Evolutionary conservation across 2,329 filamentous ascomycete species (phyloP), one percentile per base, ranked within the genome.

Genomic region (Aspergillus spinulosporus): DNA sequence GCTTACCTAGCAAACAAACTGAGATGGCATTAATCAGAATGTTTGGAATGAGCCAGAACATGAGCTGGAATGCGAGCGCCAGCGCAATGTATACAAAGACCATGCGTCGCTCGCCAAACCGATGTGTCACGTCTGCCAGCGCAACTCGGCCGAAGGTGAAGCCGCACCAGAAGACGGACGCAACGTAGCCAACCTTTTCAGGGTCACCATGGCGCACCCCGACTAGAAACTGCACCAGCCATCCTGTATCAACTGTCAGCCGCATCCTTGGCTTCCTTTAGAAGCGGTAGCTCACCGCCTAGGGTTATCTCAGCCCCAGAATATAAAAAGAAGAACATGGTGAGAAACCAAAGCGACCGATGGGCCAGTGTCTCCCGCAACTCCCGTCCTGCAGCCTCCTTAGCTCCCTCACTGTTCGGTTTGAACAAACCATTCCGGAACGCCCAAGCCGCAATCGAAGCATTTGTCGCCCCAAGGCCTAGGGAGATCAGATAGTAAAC

Each of bases 261-360:
- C 8, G 28, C 9, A 3, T 3, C 14, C 14, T 28, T 31, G 5
- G 11, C 11, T 42, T 5, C n/a, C 39, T 5, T 37, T 14, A 40
- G 26, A 9, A 12, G 8, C 2, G 7, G 11, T 43, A 11, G 28
- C 53, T 3, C 61, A 66, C 64, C 64, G n/a, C 64, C 64, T 37
- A 61, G 59, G 28, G 59, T 63, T 29, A 66, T 63, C 42, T 66
- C 64, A 12, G 62, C 62, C 8, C 64, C 64, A 12, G 59, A 59
- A 56, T 66, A 66, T 36, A 66, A 56, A 44, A 66, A 64, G 54
- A 65, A 66, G 36, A 66, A 66, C 11, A 60, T 60, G 32, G 65
- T 65, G 32, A 66, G 52, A 34, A 65, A 61, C 64, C 64, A 66
- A 11, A 66, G 60, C 5, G 59, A 46, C 39, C 53, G 58, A 49